These are phyloP conservation scores for Grosmannia clavigera DNA, from an alignment of 2,329 filamentous ascomycete genomes.

Conservation along the genomic window DNA sequence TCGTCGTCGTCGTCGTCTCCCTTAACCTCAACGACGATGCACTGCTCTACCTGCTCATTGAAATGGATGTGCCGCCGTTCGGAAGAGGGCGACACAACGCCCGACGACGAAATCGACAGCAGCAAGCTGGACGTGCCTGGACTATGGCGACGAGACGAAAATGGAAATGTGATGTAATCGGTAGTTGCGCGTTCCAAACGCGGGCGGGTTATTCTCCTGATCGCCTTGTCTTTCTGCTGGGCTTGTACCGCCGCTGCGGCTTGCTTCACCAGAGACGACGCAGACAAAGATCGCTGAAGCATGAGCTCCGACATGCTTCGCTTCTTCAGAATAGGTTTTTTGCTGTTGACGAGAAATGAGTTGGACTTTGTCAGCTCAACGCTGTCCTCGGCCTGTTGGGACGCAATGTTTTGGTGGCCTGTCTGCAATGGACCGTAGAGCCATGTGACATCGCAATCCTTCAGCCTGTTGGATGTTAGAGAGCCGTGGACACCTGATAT, in stretches of 20 bases:
- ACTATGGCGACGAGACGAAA: constrained; percentile 48
- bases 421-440: constrained; percentile 86
- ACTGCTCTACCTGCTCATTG: constrained; percentile 90
- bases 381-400: constrained; percentile 26
- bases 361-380: constrained; percentile 37
- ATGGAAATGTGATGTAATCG: constrained; percentile 55
- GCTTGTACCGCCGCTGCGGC: constrained; percentile 77
- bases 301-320: constrained; percentile 92
- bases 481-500: too few relatives aligned
- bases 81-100: constrained; percentile 47
- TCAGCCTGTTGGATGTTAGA: constrained; percentile 53
- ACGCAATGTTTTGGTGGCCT: constrained; percentile 43
- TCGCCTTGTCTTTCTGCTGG: constrained; percentile 50
- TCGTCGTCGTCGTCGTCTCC: constrained; percentile 59
- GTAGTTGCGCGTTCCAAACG: constrained; percentile 51
- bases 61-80: constrained; percentile 87
- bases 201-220: constrained; percentile 34
- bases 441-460: constrained; percentile 96
- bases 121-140: constrained; percentile 52
- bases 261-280: constrained; percentile 80
- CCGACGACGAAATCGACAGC: constrained; percentile 59
- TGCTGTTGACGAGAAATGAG: constrained; percentile 54
- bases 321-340: constrained; percentile 94
- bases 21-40: constrained; percentile 84
- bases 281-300: constrained; percentile 77